Conservation (phyloP, 805 yeast genomes). For the Schwanniomyces pseudopolymorphus region DNA sequence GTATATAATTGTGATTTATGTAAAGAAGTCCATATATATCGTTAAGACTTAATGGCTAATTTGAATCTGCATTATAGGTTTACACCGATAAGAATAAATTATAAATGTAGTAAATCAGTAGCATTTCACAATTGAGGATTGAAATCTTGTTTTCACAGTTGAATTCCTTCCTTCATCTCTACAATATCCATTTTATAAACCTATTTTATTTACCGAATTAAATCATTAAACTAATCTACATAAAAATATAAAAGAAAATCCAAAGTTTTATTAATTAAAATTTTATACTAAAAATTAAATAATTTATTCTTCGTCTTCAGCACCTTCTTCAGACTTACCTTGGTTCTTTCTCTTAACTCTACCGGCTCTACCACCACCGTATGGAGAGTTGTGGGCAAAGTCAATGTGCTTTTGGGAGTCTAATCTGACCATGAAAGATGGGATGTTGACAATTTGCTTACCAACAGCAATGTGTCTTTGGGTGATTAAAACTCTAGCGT, state of each 20-base stretch:
- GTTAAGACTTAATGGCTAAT: no score
- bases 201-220: neutral
- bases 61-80: no score
- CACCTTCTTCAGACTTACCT: conserved; percentile 69
- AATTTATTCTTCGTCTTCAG: conserved; percentile 74
- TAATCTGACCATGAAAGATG: conserved; percentile 99
- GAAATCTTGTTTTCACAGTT: no score
- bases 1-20: no score
- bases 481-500: conserved; percentile 97
- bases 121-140: no score
- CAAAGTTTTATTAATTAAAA: neutral
- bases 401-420: conserved; percentile 99
- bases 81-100: no score
- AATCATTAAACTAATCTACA: conserved; percentile 2
- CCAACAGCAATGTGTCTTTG: conserved; percentile 99
- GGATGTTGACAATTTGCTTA: conserved; percentile 97
- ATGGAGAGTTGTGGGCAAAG: conserved; percentile 98
- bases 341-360: conserved; percentile 97
- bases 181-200: conserved; percentile 1
- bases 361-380: conserved; percentile 99
- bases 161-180: no score
- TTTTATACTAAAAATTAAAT: conserved; percentile 12
- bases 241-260: neutral
- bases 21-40: no score
- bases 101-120: no score